phyloP scores from a whole-genome alignment of 257 asterid species.

The Phtheirospermum japonicum region DNA sequence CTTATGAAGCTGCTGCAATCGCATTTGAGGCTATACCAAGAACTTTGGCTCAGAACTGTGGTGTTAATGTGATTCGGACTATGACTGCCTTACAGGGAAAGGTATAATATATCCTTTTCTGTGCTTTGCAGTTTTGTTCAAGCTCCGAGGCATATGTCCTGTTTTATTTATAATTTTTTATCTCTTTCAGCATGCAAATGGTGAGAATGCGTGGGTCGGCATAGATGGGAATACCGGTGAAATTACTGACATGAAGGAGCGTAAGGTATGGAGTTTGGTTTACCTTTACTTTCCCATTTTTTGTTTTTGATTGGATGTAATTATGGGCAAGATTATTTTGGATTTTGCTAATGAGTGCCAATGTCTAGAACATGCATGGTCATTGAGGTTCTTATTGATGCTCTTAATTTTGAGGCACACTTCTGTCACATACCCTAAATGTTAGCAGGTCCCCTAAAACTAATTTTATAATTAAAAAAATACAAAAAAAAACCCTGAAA shows the following conservation, averaged over 20 bases:
- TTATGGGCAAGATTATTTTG: background rate
- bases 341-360: background rate
- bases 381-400: background rate
- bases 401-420: background rate
- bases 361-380: background rate
- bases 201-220: constrained; percentile 96
- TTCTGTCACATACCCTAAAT: no score
- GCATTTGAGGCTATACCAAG: constrained; percentile 98
- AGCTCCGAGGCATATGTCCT: background rate
- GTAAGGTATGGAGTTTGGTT: constrained; percentile 51
- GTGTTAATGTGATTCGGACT: constrained; percentile 87
- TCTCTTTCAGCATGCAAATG: constrained; percentile 71
- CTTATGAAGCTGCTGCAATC: constrained; percentile 97
- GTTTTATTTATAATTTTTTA: background rate
- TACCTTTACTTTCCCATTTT: constrained; percentile 13
- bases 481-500: no score
- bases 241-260: constrained; percentile 89
- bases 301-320: constrained; percentile 1
- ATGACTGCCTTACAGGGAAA: constrained; percentile 96
- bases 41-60: constrained; percentile 97
- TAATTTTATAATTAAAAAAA: no score
- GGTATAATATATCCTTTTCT: constrained; percentile 40
- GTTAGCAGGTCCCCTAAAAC: no score
- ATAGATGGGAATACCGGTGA: constrained; percentile 95
- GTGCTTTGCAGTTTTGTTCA: constrained; percentile 6